Evolutionary conservation across 208 protist genomes (phyloP).

Genomic region (Leptomonas pyrrhocoris): DNA sequence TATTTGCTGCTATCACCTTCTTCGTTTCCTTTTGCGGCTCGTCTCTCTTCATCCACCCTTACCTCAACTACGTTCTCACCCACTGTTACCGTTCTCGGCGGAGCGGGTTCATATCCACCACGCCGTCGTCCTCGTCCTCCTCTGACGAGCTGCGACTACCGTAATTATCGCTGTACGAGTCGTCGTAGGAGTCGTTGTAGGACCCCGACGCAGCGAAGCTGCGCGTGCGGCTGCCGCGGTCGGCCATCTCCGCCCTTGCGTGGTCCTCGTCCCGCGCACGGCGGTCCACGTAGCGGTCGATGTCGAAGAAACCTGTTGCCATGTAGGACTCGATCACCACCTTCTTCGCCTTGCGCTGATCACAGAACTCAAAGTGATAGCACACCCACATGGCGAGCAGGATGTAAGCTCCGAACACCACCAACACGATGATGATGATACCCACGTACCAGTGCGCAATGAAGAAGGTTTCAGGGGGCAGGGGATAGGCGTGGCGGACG

Average conservation of each 20-base stretch:
- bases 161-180: constrained; percentile 21
- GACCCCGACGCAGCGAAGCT: constrained; percentile 3
- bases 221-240: constrained; percentile 2
- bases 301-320: constrained; percentile 33
- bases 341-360: constrained; percentile 38
- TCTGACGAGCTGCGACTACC: not conserved
- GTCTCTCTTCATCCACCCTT: too few species aligned
- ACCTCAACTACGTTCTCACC: too few species aligned
- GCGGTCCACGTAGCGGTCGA: constrained; percentile 9
- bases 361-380: constrained; percentile 33
- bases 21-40: too few species aligned
- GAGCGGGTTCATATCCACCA: constrained; percentile 24
- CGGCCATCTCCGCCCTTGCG: constrained; percentile 5
- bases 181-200: constrained; percentile 7
- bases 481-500: constrained; percentile 5
- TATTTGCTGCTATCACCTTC: too few species aligned
- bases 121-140: constrained; percentile 3
- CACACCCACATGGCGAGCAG: constrained; percentile 37
- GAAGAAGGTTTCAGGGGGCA: constrained; percentile 26
- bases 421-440: constrained; percentile 42
- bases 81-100: not conserved
- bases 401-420: constrained; percentile 21
- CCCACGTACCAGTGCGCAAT: constrained; percentile 38
- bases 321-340: constrained; percentile 38
- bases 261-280: not conserved